Conservation (phyloP, 2,329 filamentous ascomycete species). For the Ophiostoma piceae region DNA sequence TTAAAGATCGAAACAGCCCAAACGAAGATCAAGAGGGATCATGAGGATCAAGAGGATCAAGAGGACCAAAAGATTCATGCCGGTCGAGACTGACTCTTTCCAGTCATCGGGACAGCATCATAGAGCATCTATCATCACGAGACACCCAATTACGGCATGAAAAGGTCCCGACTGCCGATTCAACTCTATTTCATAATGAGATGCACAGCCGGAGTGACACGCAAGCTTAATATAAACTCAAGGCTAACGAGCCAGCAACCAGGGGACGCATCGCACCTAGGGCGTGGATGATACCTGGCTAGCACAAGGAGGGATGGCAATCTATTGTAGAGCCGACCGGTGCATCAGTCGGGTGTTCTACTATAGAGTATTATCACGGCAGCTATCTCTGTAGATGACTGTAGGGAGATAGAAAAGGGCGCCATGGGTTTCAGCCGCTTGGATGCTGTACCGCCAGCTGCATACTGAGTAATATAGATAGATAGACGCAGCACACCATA, state of each 20-base stretch:
- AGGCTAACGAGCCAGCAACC: background rate
- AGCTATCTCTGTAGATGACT: background rate
- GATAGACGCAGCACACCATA: background rate
- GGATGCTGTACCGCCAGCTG: background rate
- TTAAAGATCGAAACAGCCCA: background rate
- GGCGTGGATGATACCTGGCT: background rate
- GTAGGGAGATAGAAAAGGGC: background rate
- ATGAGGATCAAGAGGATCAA: too few species aligned
- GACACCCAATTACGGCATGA: background rate
- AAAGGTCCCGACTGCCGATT: background rate
- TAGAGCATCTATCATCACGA: background rate
- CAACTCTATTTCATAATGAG: background rate
- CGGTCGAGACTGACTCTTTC: background rate
- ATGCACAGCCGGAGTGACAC: background rate
- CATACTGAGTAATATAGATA: background rate
- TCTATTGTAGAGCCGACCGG: background rate
- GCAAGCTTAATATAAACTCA: background rate
- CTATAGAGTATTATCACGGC: background rate
- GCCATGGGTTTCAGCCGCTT: slow-evolving; percentile 6
- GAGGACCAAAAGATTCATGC: background rate
- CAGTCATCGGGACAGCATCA: background rate
- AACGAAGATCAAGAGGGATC: background rate
- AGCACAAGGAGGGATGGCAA: slow-evolving; percentile 2
- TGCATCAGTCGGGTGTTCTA: background rate
- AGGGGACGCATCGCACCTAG: background rate